Evolutionary conservation across 345 rosid genomes (phyloP).

Genomic region (Pugionium cornutum): DNA sequence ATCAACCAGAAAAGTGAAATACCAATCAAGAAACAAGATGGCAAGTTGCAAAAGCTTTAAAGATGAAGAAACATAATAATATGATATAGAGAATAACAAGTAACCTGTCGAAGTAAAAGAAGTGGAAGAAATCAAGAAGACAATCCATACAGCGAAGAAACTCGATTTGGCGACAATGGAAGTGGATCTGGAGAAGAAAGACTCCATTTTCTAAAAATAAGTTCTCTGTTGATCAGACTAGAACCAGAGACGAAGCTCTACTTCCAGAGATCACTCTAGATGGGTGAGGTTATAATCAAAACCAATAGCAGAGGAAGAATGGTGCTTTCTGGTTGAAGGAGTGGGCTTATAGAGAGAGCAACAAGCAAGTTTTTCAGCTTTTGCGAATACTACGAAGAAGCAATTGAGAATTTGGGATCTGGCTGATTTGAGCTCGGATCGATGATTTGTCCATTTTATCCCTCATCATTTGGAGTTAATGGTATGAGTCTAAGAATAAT

Average conservation of each 20-base stretch:
- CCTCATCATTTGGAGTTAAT: constrained; percentile 2
- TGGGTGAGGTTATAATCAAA: constrained; percentile 27
- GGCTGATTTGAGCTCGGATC: constrained; percentile 23
- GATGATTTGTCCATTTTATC: constrained; percentile 23
- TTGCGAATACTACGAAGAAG: constrained; percentile 12
- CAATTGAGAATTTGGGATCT: constrained; percentile 33
- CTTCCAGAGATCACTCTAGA: constrained; percentile 32
- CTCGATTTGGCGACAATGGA: constrained; percentile 46
- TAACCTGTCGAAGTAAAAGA: constrained; percentile 72
- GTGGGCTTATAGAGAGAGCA: constrained; percentile 40
- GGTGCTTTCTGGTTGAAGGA: constrained; percentile 33
- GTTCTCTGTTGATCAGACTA: constrained; percentile 20
- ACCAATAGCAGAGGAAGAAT: constrained; percentile 1
- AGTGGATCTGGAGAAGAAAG: constrained; percentile 40
- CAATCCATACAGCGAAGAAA: constrained; percentile 39
- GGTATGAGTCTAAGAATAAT: too few species aligned
- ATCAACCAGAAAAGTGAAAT: neutral
- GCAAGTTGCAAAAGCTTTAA: constrained; percentile 18
- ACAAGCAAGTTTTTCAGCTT: constrained; percentile 19
- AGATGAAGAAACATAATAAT: constrained; percentile 15
- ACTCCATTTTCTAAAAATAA: constrained; percentile 46
- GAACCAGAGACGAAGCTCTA: constrained; percentile 29
- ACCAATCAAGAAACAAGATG: constrained; percentile 32
- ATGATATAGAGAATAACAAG: constrained; percentile 10
- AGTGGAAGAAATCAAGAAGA: constrained; percentile 61